Base-by-base conservation (phyloP, 73 alveolate species). In the Uronychia binucleata region DNA sequence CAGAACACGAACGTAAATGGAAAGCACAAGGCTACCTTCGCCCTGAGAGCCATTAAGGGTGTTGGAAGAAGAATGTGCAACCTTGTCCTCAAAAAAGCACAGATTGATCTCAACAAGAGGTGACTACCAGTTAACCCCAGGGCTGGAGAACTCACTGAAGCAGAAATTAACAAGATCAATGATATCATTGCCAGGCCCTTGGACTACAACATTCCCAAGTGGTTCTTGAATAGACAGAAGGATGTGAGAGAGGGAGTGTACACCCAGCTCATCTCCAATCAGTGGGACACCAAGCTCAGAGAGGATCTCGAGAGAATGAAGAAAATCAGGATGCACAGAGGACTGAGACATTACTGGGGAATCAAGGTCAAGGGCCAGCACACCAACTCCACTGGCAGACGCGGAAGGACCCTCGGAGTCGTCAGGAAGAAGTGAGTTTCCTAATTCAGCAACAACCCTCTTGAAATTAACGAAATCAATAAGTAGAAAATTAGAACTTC, bases 351-450 rank as follows among this genome's bases (percentile, higher is more conserved):
- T 93, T 96, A 87, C 96, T 96, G 96, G 95, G 99, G 99, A 82
- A 90, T 95, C 80, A 97, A 94, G 91, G 99, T 97, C 89, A 98
- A 99, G 92, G 99, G 99, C 74, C 99, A 98, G 93, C 98, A 97
- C 94, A 98, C 99, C 92, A 93, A 94, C 96, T 97, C 99, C 80
- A 98, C 99, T 79, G 99, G 99, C 33, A 98, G 99, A 94, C 97
- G 98, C 94, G 99, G 99, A 81, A 95, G 97, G 83, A 96, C 99
- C 86, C 93, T 96, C 82, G 99, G 99, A 87, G 99, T 97, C 84
- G 94, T 95, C 89, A 97, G 98, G 94, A 97, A 96, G 98, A 96
- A 96, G 97, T 93, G 93, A 93, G 67, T 19, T 19, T 46, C 67
- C 19, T 46, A 46, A 46, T 46, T 46, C 19, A n/a, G n/a, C 67